phyloP scores from a whole-genome alignment of 495 filamentous ascomycete species.

The Cetradonia linearis region DNA sequence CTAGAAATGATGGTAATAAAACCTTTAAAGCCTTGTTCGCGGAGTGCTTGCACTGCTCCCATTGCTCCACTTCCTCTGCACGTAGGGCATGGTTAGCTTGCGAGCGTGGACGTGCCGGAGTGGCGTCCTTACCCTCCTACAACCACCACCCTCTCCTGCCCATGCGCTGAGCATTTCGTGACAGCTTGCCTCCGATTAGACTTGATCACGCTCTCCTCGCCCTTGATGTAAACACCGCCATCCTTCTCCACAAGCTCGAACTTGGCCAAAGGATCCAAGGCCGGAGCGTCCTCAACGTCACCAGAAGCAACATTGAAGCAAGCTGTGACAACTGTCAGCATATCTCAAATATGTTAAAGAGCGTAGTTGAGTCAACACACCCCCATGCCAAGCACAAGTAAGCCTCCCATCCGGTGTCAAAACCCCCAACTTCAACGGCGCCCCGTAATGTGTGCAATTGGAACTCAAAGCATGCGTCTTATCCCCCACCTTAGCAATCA shows the following conservation, averaged over 20 bases:
- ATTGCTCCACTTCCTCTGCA: constrained; percentile 66
- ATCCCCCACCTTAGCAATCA: constrained; percentile 67
- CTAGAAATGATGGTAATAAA: constrained; percentile 72
- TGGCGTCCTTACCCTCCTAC: constrained; percentile 59
- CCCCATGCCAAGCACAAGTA: constrained; percentile 93
- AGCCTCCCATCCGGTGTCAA: constrained; percentile 71
- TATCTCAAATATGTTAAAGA: not conserved
- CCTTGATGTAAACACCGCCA: constrained; percentile 74
- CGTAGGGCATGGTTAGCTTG: constrained; percentile 20
- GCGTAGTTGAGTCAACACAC: constrained; percentile 35
- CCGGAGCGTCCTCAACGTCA: constrained; percentile 90
- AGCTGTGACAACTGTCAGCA: constrained; percentile 35
- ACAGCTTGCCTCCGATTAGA: constrained; percentile 59
- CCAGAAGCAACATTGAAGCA: constrained; percentile 87
- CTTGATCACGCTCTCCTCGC: constrained; percentile 72
- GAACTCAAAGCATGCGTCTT: constrained; percentile 67
- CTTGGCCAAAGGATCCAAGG: constrained; percentile 66
- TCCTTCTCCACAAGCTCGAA: constrained; percentile 73
- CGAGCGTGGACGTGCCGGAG: not conserved
- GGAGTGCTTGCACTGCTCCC: constrained; percentile 68
- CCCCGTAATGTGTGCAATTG: constrained; percentile 93
- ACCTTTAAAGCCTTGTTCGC: constrained; percentile 71
- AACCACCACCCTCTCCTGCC: constrained; percentile 64
- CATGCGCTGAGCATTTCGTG: constrained; percentile 56
- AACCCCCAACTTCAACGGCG: constrained; percentile 75